Evolutionary conservation across 1,284 basidiomycete species (phyloP).

Genomic region (Neonothopanus nambi): DNA sequence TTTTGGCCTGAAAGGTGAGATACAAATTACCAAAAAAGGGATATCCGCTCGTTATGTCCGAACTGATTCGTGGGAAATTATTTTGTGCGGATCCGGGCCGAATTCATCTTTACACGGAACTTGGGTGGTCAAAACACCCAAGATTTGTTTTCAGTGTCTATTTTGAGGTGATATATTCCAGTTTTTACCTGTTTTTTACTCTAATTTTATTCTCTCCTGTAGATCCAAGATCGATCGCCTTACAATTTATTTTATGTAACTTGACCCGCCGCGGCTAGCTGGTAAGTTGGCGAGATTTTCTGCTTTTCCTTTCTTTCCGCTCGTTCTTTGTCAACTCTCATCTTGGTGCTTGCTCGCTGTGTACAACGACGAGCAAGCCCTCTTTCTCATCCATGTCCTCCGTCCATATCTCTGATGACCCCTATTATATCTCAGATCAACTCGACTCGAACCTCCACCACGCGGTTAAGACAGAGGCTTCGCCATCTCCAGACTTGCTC

Average conservation of each 20-base stretch:
- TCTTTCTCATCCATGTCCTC: neutral
- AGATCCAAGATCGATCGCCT: neutral
- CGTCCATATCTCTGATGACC: conserved; percentile 1
- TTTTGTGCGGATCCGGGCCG: no score
- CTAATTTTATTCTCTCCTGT: no score
- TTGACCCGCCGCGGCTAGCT: neutral
- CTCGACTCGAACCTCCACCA: conserved; percentile 4
- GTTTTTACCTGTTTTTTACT: no score
- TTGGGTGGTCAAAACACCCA: no score
- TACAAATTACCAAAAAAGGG: no score
- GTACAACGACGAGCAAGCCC: neutral
- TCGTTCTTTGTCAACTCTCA: neutral
- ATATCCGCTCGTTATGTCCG: neutral
- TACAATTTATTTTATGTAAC: neutral
- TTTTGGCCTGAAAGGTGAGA: no score
- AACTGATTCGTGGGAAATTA: no score
- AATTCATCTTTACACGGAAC: no score
- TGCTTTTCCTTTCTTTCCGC: neutral
- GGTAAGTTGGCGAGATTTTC: neutral
- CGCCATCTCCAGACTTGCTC: conserved; percentile 16
- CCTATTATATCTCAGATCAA: neutral
- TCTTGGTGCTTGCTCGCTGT: neutral
- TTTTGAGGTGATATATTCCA: no score
- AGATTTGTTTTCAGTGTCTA: no score
- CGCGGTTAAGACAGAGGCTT: conserved; percentile 16